Base-by-base conservation (phyloP, 2,329 filamentous ascomycete species). In the Aspergillus udagawae region DNA sequence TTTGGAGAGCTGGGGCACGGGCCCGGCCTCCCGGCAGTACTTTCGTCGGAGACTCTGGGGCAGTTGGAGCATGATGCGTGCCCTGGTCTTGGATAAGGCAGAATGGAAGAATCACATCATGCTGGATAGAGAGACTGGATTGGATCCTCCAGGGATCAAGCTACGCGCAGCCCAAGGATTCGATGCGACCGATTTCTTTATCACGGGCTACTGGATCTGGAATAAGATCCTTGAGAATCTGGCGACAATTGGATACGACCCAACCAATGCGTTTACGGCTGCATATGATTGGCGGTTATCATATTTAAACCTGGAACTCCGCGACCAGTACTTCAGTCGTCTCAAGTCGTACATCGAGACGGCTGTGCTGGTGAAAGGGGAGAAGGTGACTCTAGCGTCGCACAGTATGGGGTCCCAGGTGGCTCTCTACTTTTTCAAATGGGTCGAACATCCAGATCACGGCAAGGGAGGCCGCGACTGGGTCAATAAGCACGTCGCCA, bases 351-450 rank as follows among this genome's bases (percentile, higher is more conserved):
- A 97, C 70, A 93, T 99, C 65, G 94, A 99, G 76, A 85, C 90
- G 28, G 91, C 90, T 0, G 83, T 90, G 42, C 76, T 82, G n/a
- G 83, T 91, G 1, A 84, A 86, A 4, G 85, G 85, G 32, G 86
- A 88, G 66, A 99, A 99, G 69, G 87, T 89, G 9, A 90, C 92
- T 0, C 78, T 99, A 14, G 85, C 93, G 7, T 96, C 92, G 0
- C 94, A 99, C 80, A 96, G 91, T 70, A 99, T 99, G 94, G 94
- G 94, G 49, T 94, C 91, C 49, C 94, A 97, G 71, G 93, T 99
- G 0, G 79, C 95, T 4, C 93, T 95, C 51, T 83, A 87, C 74
- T 89, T 90, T 73, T 82, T 92, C 66, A 88, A 90, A 67, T 89
- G 86, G 86, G 94, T 96, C 1, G 90, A 96, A 53, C 83, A 88